Evolutionary conservation across 78 protist genomes (phyloP), one percentile per base, ranked within the genome.

Genomic region (Planoprotostelium fungivorum): DNA sequence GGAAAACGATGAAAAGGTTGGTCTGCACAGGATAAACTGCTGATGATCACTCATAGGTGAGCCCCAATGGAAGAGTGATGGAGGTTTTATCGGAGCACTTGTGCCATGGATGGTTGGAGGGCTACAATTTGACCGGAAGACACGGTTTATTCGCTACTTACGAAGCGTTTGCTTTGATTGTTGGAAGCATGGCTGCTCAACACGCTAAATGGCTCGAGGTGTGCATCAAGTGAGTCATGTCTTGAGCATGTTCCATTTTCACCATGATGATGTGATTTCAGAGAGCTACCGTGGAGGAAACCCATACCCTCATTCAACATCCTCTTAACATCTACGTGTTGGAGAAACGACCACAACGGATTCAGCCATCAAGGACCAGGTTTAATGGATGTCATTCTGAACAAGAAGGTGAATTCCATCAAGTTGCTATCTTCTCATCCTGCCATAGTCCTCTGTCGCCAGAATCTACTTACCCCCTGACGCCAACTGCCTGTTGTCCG

Each of bases 321-420:
- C 51, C 83, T 88, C 16, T 36, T 88, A 0, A 88, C 89, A 9
- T 88, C 89, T 34, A 38, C 37, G 63, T 25, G 34, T 5, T 88
- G 89, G 89, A 34, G 89, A 29, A 38, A 88, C 84, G 89, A 88
- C 84, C 89, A 88, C 89, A 88, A 88, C 89, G 89, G 89, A 35
- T 88, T 36, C 89, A 88, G 73, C 36, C 89, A 88, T 83, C 89
- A 88, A 63, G 89, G n/a, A 16, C 89, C 89, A 28, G 89, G 89
- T 31, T 38, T 38, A 5, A 34, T 88, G 34, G 89, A 88, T 63
- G 36, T 38, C 1, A 29, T 88, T 0, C 84, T 38, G 35, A 88
- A 38, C 84, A 88, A 88, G 89, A 88, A 88, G 37, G 89, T 51
- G 73, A 51, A 25, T 51, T 51, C 38, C n/a, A n/a, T n/a, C n/a